These are phyloP conservation scores for Pichia pseudocactophila DNA, from an alignment of 805 yeast genomes.

Conservation along the genomic window DNA sequence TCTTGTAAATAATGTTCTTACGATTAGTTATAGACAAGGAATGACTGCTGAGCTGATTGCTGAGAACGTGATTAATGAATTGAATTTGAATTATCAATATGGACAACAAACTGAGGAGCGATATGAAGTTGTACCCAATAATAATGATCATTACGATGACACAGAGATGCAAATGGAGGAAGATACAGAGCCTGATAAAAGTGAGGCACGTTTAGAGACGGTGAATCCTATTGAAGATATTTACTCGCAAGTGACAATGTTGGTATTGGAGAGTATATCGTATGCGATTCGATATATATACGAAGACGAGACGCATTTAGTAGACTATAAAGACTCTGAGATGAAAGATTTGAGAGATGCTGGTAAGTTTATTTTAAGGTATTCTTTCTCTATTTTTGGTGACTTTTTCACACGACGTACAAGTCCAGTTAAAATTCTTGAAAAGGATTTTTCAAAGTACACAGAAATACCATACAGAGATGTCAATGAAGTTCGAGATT, in stretches of 20 bases:
- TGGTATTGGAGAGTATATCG: slow-evolving; percentile 40
- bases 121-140: neutral
- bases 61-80: slow-evolving; percentile 31
- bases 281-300: slow-evolving; percentile 44
- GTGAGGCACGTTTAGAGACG: too few relatives aligned
- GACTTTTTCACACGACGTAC: slow-evolving; percentile 31
- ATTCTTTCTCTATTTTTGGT: slow-evolving; percentile 50
- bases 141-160: slow-evolving; percentile 4
- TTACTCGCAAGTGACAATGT: slow-evolving; percentile 31
- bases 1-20: slow-evolving; percentile 51
- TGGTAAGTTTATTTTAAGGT: slow-evolving; percentile 33
- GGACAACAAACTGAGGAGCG: neutral
- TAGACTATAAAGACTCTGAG: slow-evolving; percentile 37
- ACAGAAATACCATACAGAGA: slow-evolving; percentile 22
- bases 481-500: slow-evolving; percentile 27
- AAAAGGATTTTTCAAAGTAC: slow-evolving; percentile 13
- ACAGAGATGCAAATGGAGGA: slow-evolving; percentile 15
- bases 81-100: neutral
- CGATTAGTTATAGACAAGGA: slow-evolving; percentile 43
- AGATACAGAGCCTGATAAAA: too few relatives aligned
- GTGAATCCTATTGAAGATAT: slow-evolving; percentile 14
- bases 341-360: slow-evolving; percentile 35
- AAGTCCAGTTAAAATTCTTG: slow-evolving; percentile 16
- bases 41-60: slow-evolving; percentile 41
- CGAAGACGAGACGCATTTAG: slow-evolving; percentile 45